Evolutionary conservation across 2,329 filamentous ascomycete species (phyloP), one percentile per base, ranked within the genome.

Genomic region (Fusarium illudens): DNA sequence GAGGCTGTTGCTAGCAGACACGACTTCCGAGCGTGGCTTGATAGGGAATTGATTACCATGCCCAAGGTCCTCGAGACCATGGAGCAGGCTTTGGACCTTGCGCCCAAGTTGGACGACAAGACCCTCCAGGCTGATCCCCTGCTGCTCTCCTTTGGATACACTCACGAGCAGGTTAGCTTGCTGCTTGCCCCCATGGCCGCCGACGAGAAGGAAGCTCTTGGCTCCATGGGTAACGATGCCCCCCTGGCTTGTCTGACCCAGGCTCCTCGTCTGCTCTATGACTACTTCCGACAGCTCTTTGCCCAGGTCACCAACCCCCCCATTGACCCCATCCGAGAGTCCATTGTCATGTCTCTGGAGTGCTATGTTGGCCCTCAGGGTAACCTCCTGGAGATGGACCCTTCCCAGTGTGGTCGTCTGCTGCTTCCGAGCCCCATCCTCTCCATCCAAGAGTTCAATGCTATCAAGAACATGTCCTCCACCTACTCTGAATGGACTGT

Each of bases 221-320:
- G 95, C 37, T 98, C 95, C 62, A 98, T 98, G 95, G 95, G 95
- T 74, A 98, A 98, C 77, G 95, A 98, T 83, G 93, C 92, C 44
- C 95, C 95, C 42, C 84, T 98, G 68, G 95, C 95, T 55, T 97
- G 94, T 79, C 85, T 98, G 77, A 92, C 95, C n/a, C 88, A 92
- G 70, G 92, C 94, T 67, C 94, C 95, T 71, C 92, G 94, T 72
- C 85, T 97, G 56, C 87, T 97, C 19, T 97, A 92, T 79, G 95
- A 97, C 80, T 98, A 98, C 83, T 98, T 98, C 90, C 90, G 95
- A 67, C 93, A 98, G 83, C 90, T 98, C 42, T 98, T 98, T 79
- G 95, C 95, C 10, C 95, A 98, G 82, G 95, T 98, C 78, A 98
- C 95, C 65, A 98, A 98, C 80, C 95, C 95, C 71, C 95, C 95